Evolutionary conservation across 257 asterid species (phyloP).

Genomic region (Apocynum venetum): DNA sequence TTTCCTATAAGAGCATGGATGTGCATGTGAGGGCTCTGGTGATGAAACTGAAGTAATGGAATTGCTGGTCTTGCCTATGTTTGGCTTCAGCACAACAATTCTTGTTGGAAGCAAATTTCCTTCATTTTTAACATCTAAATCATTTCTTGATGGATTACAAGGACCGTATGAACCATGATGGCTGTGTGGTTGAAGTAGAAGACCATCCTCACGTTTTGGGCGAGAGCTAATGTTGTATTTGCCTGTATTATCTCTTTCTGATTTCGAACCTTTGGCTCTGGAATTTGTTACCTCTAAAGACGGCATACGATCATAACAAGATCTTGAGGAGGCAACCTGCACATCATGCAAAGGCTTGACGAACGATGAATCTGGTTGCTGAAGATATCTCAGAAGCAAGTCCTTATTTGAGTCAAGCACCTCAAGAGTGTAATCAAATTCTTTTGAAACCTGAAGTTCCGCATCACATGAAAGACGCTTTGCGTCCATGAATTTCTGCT

Average conservation of each 20-base stretch:
- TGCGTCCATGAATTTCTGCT: constrained; percentile 52
- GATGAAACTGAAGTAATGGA: constrained; percentile 37
- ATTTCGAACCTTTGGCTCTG: constrained; percentile 43
- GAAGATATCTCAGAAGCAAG: constrained; percentile 43
- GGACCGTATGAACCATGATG: constrained; percentile 35
- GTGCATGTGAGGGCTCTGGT: constrained; percentile 31
- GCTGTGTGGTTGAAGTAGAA: constrained; percentile 50
- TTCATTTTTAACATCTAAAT: constrained; percentile 33
- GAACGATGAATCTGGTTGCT: constrained; percentile 43
- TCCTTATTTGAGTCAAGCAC: constrained; percentile 50
- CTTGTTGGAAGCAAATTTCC: constrained; percentile 51
- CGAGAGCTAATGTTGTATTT: constrained; percentile 30
- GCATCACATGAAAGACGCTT: constrained; percentile 42
- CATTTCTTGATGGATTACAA: constrained; percentile 36
- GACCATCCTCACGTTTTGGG: constrained; percentile 67
- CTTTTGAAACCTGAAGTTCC: constrained; percentile 47
- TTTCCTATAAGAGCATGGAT: constrained; percentile 33
- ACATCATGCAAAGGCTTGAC: constrained; percentile 45
- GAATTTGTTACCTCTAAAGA: constrained; percentile 48
- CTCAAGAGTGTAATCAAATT: constrained; percentile 45
- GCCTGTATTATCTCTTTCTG: constrained; percentile 35
- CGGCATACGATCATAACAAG: constrained; percentile 41
- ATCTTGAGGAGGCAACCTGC: constrained; percentile 38
- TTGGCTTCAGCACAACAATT: constrained; percentile 82
- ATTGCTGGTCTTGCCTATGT: constrained; percentile 42